phyloP scores from a whole-genome alignment of 2,329 filamentous ascomycete species.

The Curvularia lunata region DNA sequence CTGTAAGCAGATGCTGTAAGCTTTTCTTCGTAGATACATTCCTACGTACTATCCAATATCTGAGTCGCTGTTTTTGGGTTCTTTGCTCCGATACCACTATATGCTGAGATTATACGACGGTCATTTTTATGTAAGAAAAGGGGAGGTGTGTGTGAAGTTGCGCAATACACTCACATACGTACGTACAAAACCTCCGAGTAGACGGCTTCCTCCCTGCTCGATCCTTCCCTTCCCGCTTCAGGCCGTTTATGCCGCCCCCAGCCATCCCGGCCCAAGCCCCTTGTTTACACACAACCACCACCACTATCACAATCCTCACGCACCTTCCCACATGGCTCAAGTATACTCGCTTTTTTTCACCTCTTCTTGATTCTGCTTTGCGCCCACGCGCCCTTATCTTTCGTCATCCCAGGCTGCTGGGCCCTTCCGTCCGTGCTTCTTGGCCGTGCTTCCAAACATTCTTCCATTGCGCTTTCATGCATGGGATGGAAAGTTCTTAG shows the following conservation, averaged over 20 bases:
- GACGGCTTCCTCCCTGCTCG: constrained; percentile 1
- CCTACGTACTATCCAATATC: neutral
- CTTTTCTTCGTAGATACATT: too few relatives aligned
- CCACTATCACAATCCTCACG: too few relatives aligned
- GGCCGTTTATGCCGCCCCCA: constrained; percentile 18
- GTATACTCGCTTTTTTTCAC: too few relatives aligned
- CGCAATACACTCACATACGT: neutral
- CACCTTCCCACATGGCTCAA: too few relatives aligned
- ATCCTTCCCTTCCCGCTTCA: constrained; percentile 28
- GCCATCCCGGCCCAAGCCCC: neutral
- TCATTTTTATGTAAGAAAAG: neutral
- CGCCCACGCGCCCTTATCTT: too few relatives aligned
- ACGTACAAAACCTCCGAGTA: constrained; percentile 16
- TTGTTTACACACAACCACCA: neutral
- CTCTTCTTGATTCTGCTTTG: too few relatives aligned
- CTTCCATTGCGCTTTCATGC: too few relatives aligned
- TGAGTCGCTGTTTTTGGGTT: neutral
- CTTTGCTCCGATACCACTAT: neutral
- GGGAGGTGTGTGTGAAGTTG: neutral
- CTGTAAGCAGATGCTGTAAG: constrained; percentile 14
- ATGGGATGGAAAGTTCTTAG: neutral
- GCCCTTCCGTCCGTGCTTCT: too few relatives aligned
- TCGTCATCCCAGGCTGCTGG: too few relatives aligned
- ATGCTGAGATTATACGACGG: neutral
- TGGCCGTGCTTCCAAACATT: too few relatives aligned